Evolutionary conservation across 345 rosid genomes (phyloP), one percentile per base, ranked within the genome.

Genomic region (Limnanthes douglasii): DNA sequence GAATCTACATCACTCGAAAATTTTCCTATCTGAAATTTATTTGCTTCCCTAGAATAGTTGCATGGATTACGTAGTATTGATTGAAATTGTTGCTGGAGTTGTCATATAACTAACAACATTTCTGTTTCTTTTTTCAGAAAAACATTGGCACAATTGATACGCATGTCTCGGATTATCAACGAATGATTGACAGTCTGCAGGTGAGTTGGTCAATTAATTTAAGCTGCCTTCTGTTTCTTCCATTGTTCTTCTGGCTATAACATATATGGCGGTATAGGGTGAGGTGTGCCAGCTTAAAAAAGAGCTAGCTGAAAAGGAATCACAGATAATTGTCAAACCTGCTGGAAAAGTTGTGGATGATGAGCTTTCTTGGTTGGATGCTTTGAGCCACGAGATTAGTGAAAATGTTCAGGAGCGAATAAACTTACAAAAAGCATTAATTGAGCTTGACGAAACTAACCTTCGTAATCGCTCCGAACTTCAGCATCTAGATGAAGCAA

Each of bases 181-280:
- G 74, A 34, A 88, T 88, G 95, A 83, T 88, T 56, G 97, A 88
- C 56, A 69, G 65, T 68, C 97, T 88, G 65, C 93, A 88, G 74
- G 97, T 57, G 50, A 43, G 47, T 44, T 44, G n/a, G n/a, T n/a
- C n/a, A n/a, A 26, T 24, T 27, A 14, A 6, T 20, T 12, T 12
- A 0, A 43, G 26, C 14, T 19, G n/a, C 31, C 16, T 26, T n/a
- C n/a, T n/a, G n/a, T n/a, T n/a, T n/a, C n/a, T n/a, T n/a, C n/a
- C n/a, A n/a, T n/a, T n/a, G n/a, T n/a, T n/a, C n/a, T n/a, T n/a
- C n/a, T n/a, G n/a, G n/a, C n/a, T n/a, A n/a, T n/a, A n/a, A n/a
- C n/a, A n/a, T n/a, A n/a, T 43, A 40, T 53, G 54, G 43, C 53
- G 53, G 23, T 51, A 21, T 25, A 88, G 97, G 65, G 53, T 43